These are phyloP conservation scores for Beauveria varroae DNA, from an alignment of 2,329 filamentous ascomycete species.

Conservation along the genomic window DNA sequence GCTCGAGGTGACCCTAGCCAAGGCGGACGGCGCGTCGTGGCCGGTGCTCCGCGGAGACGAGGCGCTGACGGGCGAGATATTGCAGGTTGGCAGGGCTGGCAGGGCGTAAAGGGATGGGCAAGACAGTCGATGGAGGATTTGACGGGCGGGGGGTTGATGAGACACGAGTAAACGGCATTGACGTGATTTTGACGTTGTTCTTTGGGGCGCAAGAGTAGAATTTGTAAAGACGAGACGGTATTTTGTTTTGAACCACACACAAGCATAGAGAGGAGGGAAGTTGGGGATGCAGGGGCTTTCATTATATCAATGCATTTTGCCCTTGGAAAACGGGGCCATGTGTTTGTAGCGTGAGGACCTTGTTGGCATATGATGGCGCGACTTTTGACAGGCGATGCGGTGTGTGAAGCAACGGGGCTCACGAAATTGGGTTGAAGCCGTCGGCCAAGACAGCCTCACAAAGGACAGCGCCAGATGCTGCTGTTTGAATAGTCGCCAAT, in stretches of 20 bases:
- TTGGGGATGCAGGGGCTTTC: not conserved
- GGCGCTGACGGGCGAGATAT: constrained; percentile 61
- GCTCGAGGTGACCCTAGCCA: constrained; percentile 68
- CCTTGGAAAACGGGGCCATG: not conserved
- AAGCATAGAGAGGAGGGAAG: not conserved
- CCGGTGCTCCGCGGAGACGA: constrained; percentile 78
- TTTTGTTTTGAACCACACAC: not conserved
- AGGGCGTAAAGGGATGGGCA: constrained; percentile 31
- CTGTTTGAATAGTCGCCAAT: too few relatives aligned
- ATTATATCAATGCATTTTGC: not conserved
- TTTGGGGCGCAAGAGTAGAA: not conserved
- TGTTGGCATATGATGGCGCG: not conserved
- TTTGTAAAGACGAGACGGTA: not conserved
- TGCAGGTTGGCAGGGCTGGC: constrained; percentile 80
- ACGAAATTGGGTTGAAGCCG: too few relatives aligned
- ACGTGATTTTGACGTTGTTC: not conserved
- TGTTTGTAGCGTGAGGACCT: not conserved
- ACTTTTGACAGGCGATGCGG: not conserved
- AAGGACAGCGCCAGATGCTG: too few relatives aligned
- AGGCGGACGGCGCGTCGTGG: constrained; percentile 73
- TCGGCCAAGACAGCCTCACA: too few relatives aligned
- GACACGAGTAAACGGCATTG: not conserved
- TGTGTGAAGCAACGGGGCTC: not conserved
- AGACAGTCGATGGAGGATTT: not conserved
- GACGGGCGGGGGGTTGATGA: not conserved